These are phyloP conservation scores for Neurospora sp. DNA, from an alignment of 495 filamentous ascomycete species.

Conservation along the genomic window DNA sequence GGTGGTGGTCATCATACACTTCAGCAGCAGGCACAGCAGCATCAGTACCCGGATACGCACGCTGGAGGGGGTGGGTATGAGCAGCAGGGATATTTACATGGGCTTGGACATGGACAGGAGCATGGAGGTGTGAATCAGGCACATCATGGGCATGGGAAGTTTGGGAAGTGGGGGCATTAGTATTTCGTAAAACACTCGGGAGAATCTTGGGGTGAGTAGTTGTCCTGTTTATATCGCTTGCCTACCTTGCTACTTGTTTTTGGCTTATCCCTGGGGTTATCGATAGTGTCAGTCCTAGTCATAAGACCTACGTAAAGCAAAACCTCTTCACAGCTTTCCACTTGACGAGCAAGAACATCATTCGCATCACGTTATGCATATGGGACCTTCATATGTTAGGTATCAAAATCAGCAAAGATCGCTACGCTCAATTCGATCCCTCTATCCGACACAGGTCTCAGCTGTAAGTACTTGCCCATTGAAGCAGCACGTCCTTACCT, in stretches of 20 bases:
- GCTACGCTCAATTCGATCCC: neutral
- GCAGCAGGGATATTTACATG: neutral
- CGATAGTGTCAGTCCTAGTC: neutral
- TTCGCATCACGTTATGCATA: neutral
- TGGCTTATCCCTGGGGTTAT: neutral
- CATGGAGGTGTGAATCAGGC: neutral
- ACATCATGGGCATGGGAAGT: neutral
- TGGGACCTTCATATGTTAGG: neutral
- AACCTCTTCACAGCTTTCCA: neutral
- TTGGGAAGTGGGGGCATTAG: neutral
- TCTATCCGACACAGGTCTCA: neutral
- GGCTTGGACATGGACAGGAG: neutral
- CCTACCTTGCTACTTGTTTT: neutral
- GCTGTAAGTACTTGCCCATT: neutral
- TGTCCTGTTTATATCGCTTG: neutral
- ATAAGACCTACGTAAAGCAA: neutral
- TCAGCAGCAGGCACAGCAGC: neutral
- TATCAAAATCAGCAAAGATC: neutral
- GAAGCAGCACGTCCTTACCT: neutral
- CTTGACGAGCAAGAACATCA: neutral
- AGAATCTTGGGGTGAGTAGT: neutral
- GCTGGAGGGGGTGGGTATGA: neutral
- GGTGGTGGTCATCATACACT: neutral
- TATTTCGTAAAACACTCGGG: neutral
- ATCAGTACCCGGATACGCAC: neutral